Evolutionary conservation across 176 grass and related monocot genomes (phyloP).

Genomic region (Carex cristatella): DNA sequence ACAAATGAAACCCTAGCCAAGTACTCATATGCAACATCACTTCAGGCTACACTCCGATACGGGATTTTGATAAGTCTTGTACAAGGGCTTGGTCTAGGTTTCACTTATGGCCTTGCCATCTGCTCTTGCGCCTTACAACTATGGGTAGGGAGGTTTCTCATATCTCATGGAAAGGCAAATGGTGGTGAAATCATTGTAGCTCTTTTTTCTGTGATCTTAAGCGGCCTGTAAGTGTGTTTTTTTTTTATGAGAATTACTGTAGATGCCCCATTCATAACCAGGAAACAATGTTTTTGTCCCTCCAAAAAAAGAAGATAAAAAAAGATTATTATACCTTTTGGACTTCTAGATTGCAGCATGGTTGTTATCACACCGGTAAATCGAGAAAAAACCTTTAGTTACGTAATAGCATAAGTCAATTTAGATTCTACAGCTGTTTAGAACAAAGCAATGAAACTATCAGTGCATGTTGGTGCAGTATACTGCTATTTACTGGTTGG

Average conservation of each 20-base stretch:
- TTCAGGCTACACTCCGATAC: conserved; percentile 93
- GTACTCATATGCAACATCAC: conserved; percentile 98
- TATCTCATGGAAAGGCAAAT: conserved; percentile 68
- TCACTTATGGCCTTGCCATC: conserved; percentile 97
- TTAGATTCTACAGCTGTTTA: background rate
- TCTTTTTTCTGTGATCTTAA: conserved; percentile 92
- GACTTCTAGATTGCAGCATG: background rate
- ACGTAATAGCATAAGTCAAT: background rate
- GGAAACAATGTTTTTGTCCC: background rate
- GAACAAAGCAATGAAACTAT: background rate
- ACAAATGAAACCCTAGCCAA: conserved; percentile 98
- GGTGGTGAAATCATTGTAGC: conserved; percentile 91
- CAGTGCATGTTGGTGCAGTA: background rate
- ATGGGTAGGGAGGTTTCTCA: conserved; percentile 84
- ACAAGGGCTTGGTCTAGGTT: conserved; percentile 97
- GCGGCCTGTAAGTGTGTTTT: conserved; percentile 77
- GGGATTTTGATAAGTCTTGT: conserved; percentile 99
- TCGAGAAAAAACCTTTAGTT: background rate
- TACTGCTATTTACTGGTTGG: background rate
- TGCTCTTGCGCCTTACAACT: conserved; percentile 97
- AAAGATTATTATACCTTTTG: background rate
- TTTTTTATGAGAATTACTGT: background rate
- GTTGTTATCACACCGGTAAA: background rate
- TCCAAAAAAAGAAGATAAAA: background rate
- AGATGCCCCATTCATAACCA: background rate